Evolutionary conservation across 148 eudicot genomes (phyloP).

Genomic region (Fallopia convolvulus): DNA sequence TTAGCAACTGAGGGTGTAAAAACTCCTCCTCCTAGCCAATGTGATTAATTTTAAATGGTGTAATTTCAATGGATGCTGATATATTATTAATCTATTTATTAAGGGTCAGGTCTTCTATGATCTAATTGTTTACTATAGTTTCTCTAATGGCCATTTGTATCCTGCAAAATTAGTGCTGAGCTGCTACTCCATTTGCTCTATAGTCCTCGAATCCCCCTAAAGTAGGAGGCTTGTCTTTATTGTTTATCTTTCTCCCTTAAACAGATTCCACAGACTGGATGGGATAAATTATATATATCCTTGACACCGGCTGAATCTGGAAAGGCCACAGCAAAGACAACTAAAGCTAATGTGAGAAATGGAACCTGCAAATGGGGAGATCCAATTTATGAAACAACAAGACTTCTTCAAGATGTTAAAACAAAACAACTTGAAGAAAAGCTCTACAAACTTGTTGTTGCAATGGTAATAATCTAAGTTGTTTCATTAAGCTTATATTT

Average conservation of each 20-base stretch:
- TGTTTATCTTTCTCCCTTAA: conserved; percentile 7
- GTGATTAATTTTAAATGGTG: neutral
- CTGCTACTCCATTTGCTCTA: neutral
- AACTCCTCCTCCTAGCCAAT: neutral
- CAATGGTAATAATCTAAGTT: conserved; percentile 53
- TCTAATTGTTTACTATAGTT: neutral
- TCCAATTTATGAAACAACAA: conserved; percentile 96
- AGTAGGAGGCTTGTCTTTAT: neutral
- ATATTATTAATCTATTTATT: neutral
- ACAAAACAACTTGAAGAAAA: conserved; percentile 83
- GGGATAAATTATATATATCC: conserved; percentile 92
- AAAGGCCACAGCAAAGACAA: conserved; percentile 84
- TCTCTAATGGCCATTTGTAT: neutral
- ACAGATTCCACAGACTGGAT: conserved; percentile 86
- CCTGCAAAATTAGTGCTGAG: neutral
- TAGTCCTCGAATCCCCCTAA: neutral
- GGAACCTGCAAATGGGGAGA: conserved; percentile 96
- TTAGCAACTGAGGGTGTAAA: neutral
- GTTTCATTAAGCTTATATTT: neutral
- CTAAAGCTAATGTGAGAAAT: conserved; percentile 89
- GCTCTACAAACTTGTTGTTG: conserved; percentile 85
- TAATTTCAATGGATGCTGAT: neutral
- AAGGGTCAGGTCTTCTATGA: neutral
- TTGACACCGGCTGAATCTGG: conserved; percentile 79
- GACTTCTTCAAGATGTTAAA: conserved; percentile 82